Conservation (phyloP, 2,329 filamentous ascomycete species). For the Saccharata proteae region DNA sequence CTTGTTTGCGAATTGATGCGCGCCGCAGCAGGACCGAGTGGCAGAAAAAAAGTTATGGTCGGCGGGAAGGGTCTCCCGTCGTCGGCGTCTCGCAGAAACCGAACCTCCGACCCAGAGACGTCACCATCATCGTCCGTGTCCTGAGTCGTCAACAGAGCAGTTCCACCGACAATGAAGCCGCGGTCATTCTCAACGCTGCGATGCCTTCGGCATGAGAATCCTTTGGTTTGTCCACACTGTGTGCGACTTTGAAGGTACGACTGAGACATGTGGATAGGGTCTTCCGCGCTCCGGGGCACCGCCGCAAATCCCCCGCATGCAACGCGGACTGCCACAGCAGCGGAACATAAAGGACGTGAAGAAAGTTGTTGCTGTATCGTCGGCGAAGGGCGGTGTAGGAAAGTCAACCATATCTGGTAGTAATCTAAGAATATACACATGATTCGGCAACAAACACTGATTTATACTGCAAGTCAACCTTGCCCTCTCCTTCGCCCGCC, state of each 20-base stretch:
- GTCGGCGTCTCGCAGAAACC: conserved; percentile 2
- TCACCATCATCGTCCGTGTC: no score
- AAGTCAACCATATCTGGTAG: conserved; percentile 85
- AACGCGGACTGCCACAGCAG: conserved; percentile 69
- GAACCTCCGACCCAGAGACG: conserved; percentile 4
- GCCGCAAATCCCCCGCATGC: conserved; percentile 58
- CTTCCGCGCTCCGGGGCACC: conserved; percentile 62
- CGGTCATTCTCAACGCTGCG: conserved; percentile 42
- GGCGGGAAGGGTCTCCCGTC: not conserved
- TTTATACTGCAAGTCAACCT: conserved; percentile 50
- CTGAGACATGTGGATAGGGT: conserved; percentile 44
- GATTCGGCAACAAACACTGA: not conserved
- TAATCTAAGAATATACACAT: conserved; percentile 10
- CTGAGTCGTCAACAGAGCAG: not conserved
- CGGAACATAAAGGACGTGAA: conserved; percentile 71
- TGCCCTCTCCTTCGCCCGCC: conserved; percentile 71
- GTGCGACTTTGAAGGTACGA: not conserved
- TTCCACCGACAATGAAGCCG: conserved; percentile 23
- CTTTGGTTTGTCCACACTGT: conserved; percentile 47
- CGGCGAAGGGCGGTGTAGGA: conserved; percentile 94
- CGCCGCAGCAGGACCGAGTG: not conserved
- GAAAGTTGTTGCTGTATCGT: conserved; percentile 93
- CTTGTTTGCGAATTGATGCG: conserved; percentile 22
- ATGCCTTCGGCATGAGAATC: conserved; percentile 66
- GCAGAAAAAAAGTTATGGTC: conserved; percentile 5